Evolutionary conservation across 371 early-diverging fungal species (phyloP), one percentile per base, ranked within the genome.

Genomic region (Haplosporangium sp.): DNA sequence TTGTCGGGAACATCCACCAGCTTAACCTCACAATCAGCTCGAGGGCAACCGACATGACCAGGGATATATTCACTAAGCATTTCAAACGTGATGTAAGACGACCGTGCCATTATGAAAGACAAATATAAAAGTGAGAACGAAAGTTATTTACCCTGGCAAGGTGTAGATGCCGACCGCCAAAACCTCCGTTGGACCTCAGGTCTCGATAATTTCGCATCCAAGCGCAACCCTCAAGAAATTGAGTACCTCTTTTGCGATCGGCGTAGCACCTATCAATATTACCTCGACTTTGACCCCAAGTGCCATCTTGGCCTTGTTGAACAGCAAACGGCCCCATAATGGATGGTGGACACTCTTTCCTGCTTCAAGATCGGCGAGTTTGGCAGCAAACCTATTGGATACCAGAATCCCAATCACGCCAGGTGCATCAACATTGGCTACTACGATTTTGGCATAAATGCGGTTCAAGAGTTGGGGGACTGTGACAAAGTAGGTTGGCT

Each of bases 391-490:
- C 0, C 94, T 95, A 0, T 72, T 62, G 21, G 86, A 87, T 63
- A 96, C 92, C 18, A 98, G 70, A 12, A 18, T 75, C 38, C 92
- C 90, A 1, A 73, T 82, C 1, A 89, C 55, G n/a, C 89, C 89
- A 9, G 91, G 89, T 5, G 94, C 92, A 52, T 91, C 86, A 29
- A 93, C 69, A 1, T 95, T 91, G 43, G 88, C 81, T 0, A 90
- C 88, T 14, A 87, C 85, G 56, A 99, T 86, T 37, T 87, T 89
- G 73, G 88, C 91, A 81, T 98, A 93, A 67, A 99, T 90, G 36
- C 95, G 85, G 88, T 97, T 97, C 58, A 98, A 85, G 36, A 99
- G 86, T 46, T 98, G 90, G 6, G 99, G 99, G 13, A 98, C 99
- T n/a, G 94, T 86, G 55, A 85, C 83, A 74, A 99, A 92, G 63